Conservation (phyloP, 148 eudicot genomes). For the Spergularia bocconei region DNA sequence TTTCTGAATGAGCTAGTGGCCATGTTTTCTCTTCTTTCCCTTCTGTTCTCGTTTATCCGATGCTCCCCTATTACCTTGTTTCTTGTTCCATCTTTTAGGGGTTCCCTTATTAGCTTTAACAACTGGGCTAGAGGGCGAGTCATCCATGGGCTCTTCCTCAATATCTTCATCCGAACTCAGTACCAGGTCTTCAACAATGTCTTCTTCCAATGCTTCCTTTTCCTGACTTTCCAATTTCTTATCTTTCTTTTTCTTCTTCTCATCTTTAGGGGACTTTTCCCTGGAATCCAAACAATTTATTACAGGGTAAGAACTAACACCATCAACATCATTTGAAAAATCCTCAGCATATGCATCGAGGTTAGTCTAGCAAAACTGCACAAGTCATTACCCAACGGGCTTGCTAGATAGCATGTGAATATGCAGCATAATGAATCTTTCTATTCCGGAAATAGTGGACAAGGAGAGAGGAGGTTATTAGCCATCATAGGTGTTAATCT, state of each 20-base stretch:
- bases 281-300: slow-evolving; percentile 26
- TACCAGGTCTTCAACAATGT: slow-evolving; percentile 82
- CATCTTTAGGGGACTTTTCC: slow-evolving; percentile 36
- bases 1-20: slow-evolving; percentile 14
- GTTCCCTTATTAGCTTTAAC: slow-evolving; percentile 26
- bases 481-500: too few relatives aligned
- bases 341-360: background rate
- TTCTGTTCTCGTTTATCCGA: slow-evolving; percentile 35
- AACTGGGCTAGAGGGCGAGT: slow-evolving; percentile 24
- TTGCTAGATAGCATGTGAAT: too few relatives aligned
- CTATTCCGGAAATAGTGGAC: too few relatives aligned
- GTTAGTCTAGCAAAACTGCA: too few relatives aligned
- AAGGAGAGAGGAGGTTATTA: too few relatives aligned
- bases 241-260: slow-evolving; percentile 42
- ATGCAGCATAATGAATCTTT: background rate
- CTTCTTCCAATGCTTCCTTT: slow-evolving; percentile 53
- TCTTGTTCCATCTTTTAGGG: slow-evolving; percentile 31
- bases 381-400: too few relatives aligned
- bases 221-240: slow-evolving; percentile 28
- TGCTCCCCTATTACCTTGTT: slow-evolving; percentile 23
- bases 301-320: background rate
- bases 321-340: background rate
- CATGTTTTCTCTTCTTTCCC: slow-evolving; percentile 64
- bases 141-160: slow-evolving; percentile 32
- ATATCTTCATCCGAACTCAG: slow-evolving; percentile 73